phyloP scores from a whole-genome alignment of 129 eudicot genomes.

The Flaveria robusta region DNA sequence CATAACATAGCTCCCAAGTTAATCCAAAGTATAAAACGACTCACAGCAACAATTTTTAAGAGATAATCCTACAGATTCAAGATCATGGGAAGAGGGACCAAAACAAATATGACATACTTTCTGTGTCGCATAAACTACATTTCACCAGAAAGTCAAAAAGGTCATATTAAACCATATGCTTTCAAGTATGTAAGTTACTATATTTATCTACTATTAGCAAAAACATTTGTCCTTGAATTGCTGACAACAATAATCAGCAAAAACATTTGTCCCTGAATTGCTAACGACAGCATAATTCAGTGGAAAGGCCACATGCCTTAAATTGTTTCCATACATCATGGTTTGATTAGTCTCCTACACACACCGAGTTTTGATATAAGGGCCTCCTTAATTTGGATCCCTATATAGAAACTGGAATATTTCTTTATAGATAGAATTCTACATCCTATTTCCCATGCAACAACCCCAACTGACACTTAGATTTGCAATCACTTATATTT shows the following conservation, averaged over 20 bases:
- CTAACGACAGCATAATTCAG: neutral
- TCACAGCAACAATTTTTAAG: slow-evolving; percentile 3
- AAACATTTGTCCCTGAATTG: neutral
- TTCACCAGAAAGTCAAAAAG: neutral
- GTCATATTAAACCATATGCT: slow-evolving; percentile 16
- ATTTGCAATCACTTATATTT: slow-evolving; percentile 17
- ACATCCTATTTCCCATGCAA: slow-evolving; percentile 3
- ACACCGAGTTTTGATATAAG: neutral
- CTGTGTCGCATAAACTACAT: slow-evolving; percentile 16
- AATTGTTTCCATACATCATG: neutral
- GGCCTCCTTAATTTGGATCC: neutral
- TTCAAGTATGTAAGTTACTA: slow-evolving; percentile 7
- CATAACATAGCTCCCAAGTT: slow-evolving; percentile 13
- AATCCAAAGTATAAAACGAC: slow-evolving; percentile 5
- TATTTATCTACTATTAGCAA: neutral
- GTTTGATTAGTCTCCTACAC: neutral
- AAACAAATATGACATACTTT: slow-evolving; percentile 1
- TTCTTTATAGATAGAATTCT: neutral
- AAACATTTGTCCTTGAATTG: neutral
- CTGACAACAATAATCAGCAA: neutral
- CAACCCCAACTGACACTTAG: neutral
- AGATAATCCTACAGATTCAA: neutral
- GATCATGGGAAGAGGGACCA: neutral
- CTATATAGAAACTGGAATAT: neutral
- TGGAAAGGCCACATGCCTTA: neutral